Base-by-base conservation (phyloP, 2,329 filamentous ascomycete species). In the Trichothecium roseum region DNA sequence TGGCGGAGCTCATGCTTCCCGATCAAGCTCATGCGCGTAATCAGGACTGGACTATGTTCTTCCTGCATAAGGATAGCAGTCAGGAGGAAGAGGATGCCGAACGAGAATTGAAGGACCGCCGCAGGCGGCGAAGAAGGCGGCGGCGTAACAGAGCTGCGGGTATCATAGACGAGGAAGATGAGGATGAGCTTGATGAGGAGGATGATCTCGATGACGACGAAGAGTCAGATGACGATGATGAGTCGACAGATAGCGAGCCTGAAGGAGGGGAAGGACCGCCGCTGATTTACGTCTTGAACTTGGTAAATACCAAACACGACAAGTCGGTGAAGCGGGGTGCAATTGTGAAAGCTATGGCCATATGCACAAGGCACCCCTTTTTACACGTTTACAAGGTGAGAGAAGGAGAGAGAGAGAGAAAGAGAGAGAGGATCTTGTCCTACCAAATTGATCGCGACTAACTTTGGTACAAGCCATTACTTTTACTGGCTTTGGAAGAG, bases 11-110 rank as follows among this genome's bases (percentile, higher is more conserved):
- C 51, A 98, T 98, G 91, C 66, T 98, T 55, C 91, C 91, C 0
- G 91, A 98, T 59, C 89, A 96, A 60, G 87, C 89, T 16, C 91
- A 98, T 61, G 78, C 91, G 41, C 77, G 91, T 28, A 89, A 84
- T 52, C 88, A 96, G 60, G 91, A 98, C 57, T 98, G 91, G 91
- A 98, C 91, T 29, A 94, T 96, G 37, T 98, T 98, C 65, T 98
- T 98, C 55, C 58, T 98, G 38, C 91, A 98, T 63, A 96, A 96
- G 57, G 91, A 98, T 56, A 84, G 81, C 4, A 88, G 78, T 40
- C 78, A 81, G 34, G 81, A 84, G 40, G 84, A 89, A 38, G 88
- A 94, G 40, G 83, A 87, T 20, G 74, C 78, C 38, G 81, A 85
- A 47, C 67, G 68, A 41, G 66, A 64, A 37, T 67, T 67, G 28